Base-by-base conservation (phyloP, 2,329 filamentous ascomycete genomes). In the Colletotrichum sp. region DNA sequence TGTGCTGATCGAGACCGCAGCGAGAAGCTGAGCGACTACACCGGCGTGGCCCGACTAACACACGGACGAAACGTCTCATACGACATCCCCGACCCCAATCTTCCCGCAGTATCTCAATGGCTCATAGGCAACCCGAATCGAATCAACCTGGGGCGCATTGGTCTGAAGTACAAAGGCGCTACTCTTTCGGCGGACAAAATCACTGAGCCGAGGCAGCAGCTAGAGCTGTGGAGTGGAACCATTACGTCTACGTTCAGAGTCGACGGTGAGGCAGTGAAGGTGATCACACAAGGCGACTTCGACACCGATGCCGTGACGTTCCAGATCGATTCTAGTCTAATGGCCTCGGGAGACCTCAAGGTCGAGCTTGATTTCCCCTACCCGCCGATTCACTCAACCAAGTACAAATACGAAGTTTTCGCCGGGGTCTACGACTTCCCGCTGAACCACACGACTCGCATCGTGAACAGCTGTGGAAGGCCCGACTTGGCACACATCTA, bases 81-180 rank as follows among this genome's bases (percentile, higher is more conserved):
- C 65, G 84, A 85, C 30, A 79, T 85, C 1, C 82, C 84, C 0
- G 83, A 86, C 24, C 79, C 83, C 1, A 76, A 80, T 0, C 82
- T 86, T 6, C 84, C 83, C 6, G 79, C 80, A 15, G 79, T 84
- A 15, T 88, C 87, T 5, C 87, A 90, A 73, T 91, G 89, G 90
- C 80, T 91, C 24, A 89, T 89, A 34, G 84, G 85, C n/a, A 88
- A 88, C 60, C 86, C 85, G 0, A 87, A 88, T 28, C 83, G 86
- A 4, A 80, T 88, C 39, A 88, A 88, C 63, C 78, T 88, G 1
- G 86, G 85, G 3, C 82, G 85, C 2, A 84, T 88, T 18, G 85
- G 86, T 1, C 81, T 88, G 6, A 82, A 79, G 24, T 87, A 86
- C 59, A 80, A 81, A 21, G 80, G 78, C 0, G 52, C 74, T 0